phyloP scores from a whole-genome alignment of 441 rosid species.

The Pelargonium myrrhifolium region DNA sequence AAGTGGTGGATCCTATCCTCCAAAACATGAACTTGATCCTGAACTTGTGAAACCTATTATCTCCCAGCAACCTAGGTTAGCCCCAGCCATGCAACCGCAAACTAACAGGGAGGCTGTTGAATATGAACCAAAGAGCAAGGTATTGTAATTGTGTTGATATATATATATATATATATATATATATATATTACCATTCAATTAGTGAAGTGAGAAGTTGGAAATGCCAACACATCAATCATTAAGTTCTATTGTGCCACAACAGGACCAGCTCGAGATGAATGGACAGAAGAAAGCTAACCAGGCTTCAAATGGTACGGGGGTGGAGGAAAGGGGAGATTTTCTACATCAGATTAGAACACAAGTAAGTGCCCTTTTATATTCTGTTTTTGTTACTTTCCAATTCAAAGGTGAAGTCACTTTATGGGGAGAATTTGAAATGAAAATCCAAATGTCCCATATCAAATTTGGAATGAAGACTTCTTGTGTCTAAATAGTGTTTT shows the following conservation, averaged over 20 bases:
- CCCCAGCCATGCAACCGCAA: conserved; percentile 31
- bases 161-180: neutral
- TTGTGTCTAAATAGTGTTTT: too few relatives aligned
- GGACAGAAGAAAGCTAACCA: conserved; percentile 34
- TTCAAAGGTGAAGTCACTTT: neutral
- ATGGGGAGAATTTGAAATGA: too few relatives aligned
- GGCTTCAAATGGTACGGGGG: conserved; percentile 30
- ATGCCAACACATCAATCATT: conserved; percentile 5
- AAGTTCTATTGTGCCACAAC: conserved; percentile 27
- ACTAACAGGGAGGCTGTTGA: conserved; percentile 27
- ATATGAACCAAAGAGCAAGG: conserved; percentile 41
- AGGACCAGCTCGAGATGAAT: conserved; percentile 39
- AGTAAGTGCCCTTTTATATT: conserved; percentile 36
- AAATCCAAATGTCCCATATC: too few relatives aligned
- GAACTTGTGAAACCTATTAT: conserved; percentile 24
- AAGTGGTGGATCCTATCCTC: conserved; percentile 28
- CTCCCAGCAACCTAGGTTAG: conserved; percentile 29
- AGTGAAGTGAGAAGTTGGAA: conserved; percentile 11
- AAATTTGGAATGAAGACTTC: too few relatives aligned
- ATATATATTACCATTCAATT: neutral
- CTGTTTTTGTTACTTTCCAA: conserved; percentile 9
- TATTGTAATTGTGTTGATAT: conserved; percentile 16
- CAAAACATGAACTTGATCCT: conserved; percentile 28
- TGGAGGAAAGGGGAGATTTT: conserved; percentile 65
- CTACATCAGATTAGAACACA: conserved; percentile 69